These are phyloP conservation scores for Trichophyton mentagrophytes DNA, from an alignment of 2,329 filamentous ascomycete species.

Conservation along the genomic window DNA sequence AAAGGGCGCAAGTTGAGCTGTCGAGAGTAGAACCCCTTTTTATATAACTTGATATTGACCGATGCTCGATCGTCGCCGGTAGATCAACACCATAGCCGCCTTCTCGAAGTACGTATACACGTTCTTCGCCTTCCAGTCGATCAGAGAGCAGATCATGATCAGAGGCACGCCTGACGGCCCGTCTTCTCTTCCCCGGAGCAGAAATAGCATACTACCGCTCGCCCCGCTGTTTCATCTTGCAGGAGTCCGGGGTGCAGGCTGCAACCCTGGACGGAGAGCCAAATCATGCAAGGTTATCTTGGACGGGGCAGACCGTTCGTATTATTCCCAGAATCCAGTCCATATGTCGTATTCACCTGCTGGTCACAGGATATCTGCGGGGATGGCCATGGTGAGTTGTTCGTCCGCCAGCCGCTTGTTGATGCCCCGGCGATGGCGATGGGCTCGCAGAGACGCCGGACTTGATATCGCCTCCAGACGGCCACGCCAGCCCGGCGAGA, in stretches of 20 bases:
- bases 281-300: too few species aligned
- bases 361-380: neutral
- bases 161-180: neutral
- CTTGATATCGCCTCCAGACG: neutral
- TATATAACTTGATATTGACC: neutral
- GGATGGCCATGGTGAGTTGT: neutral
- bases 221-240: neutral
- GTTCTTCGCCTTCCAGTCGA: neutral
- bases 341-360: neutral
- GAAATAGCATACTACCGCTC: too few species aligned
- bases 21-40: neutral
- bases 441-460: neutral
- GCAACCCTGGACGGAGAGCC: neutral
- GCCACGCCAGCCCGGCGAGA: neutral
- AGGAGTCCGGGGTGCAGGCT: neutral
- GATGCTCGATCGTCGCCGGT: neutral
- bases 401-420: neutral
- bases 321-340: neutral
- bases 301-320: too few species aligned
- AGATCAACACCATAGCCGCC: neutral
- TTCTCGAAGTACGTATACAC: neutral
- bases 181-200: too few species aligned
- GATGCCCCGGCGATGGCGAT: neutral
- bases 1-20: too few species aligned
- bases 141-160: neutral